A percentile compares a stretch with the other conserved stretches of the same genome.
Evolutionary conservation across 257 asterid genomes (phyloP).

Genomic region (Solanum sejunctum): DNA sequence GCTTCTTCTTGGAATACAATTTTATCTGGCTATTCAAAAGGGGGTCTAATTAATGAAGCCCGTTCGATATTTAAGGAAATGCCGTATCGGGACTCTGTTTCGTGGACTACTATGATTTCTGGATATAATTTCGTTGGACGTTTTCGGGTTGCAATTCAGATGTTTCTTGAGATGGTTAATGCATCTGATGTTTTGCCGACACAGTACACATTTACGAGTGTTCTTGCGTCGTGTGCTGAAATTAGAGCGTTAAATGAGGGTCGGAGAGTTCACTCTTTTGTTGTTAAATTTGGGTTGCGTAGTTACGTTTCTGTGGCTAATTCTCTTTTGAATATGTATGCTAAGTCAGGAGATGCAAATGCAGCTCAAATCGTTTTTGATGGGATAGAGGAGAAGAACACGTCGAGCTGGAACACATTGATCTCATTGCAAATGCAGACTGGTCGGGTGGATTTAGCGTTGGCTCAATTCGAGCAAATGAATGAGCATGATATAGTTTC

Average conservation of each 20-base stretch:
- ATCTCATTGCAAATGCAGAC: slow-evolving; percentile 58
- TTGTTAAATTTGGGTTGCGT: slow-evolving; percentile 42
- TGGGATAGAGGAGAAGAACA: slow-evolving; percentile 39
- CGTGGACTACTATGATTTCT: slow-evolving; percentile 79
- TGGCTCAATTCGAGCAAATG: slow-evolving; percentile 53
- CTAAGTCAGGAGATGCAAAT: slow-evolving; percentile 43
- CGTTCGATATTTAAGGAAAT: slow-evolving; percentile 28
- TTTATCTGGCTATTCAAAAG: slow-evolving; percentile 61
- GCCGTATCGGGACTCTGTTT: slow-evolving; percentile 60
- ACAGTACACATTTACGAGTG: slow-evolving; percentile 50
- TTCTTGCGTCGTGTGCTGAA: slow-evolving; percentile 62
- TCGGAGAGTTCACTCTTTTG: slow-evolving; percentile 57
- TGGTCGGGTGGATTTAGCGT: slow-evolving; percentile 45
- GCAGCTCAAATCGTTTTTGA: slow-evolving; percentile 39
- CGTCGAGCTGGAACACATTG: slow-evolving; percentile 49
- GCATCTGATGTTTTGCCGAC: slow-evolving; percentile 32
- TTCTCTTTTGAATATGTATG: slow-evolving; percentile 75
- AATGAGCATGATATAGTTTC: slow-evolving; percentile 52
- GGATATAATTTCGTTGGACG: slow-evolving; percentile 51
- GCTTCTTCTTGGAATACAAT: slow-evolving; percentile 67
- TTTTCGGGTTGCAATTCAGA: slow-evolving; percentile 24
- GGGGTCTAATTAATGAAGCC: slow-evolving; percentile 43
- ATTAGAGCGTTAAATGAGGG: slow-evolving; percentile 40
- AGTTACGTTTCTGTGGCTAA: slow-evolving; percentile 51
- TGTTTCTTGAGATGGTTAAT: slow-evolving; percentile 53